Evolutionary conservation across 108 stramenopile species (phyloP).

Genomic region (Skeletonema menzelii): DNA sequence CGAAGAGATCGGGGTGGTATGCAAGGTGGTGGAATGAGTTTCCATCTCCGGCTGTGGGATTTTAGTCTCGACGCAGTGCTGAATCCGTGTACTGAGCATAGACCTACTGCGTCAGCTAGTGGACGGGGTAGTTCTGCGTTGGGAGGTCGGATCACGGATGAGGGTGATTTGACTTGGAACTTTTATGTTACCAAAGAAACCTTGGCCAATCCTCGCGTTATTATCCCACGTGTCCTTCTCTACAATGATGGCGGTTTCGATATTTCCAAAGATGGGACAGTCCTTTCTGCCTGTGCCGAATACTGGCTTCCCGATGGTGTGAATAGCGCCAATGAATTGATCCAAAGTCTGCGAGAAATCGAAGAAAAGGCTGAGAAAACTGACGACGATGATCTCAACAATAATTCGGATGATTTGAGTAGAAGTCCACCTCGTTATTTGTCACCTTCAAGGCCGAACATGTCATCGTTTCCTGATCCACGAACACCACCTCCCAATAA

Average conservation of each 20-base stretch:
- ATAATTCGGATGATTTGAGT: conserved; percentile 13
- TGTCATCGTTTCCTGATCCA: conserved; percentile 16
- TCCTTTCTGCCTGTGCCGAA: conserved; percentile 88
- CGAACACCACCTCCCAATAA: conserved; percentile 39
- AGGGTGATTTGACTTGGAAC: conserved; percentile 44
- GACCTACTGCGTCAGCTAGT: not conserved
- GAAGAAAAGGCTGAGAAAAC: conserved; percentile 12
- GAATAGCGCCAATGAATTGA: conserved; percentile 75
- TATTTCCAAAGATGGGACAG: conserved; percentile 87
- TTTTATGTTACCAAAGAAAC: conserved; percentile 23
- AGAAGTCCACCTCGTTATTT: conserved; percentile 10
- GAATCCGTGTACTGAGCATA: conserved; percentile 11
- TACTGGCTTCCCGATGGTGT: conserved; percentile 83
- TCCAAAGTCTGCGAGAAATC: conserved; percentile 41
- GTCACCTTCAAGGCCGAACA: not conserved
- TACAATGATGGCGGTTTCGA: conserved; percentile 98
- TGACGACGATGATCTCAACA: conserved; percentile 8
- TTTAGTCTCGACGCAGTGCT: conserved; percentile 69
- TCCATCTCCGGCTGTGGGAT: conserved; percentile 81
- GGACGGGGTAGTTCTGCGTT: not conserved
- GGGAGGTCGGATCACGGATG: conserved; percentile 38
- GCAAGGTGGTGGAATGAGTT: conserved; percentile 59
- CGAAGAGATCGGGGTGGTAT: conserved; percentile 41
- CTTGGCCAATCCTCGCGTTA: conserved; percentile 60
- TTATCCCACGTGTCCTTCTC: conserved; percentile 84